phyloP scores from a whole-genome alignment of 208 protist genomes.

The Leishmania guyanensis region DNA sequence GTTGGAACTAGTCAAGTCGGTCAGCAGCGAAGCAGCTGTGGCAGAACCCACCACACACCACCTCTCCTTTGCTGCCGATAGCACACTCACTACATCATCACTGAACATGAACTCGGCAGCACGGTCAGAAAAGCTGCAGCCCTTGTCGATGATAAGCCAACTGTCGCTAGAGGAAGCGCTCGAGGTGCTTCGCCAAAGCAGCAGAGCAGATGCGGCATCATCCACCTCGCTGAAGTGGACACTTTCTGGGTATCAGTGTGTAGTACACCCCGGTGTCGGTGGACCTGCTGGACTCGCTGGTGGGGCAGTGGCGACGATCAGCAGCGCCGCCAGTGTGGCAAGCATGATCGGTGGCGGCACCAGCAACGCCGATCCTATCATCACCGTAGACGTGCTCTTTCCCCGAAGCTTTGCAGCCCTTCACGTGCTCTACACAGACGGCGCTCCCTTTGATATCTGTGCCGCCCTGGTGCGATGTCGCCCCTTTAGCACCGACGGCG shows the following conservation, averaged over 20 bases:
- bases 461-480: slow-evolving; percentile 58
- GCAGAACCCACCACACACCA: background rate
- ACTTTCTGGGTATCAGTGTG: slow-evolving; percentile 21
- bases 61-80: slow-evolving; percentile 1
- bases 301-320: background rate
- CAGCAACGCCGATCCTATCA: slow-evolving; percentile 1
- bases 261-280: slow-evolving; percentile 2
- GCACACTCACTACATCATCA: background rate
- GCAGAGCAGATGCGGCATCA: background rate
- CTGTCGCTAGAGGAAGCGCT: slow-evolving; percentile 23
- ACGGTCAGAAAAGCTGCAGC: background rate
- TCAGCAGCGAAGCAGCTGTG: background rate
- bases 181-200: slow-evolving; percentile 17
- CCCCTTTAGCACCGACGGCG: slow-evolving; percentile 56
- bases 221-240: slow-evolving; percentile 22
- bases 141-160: background rate
- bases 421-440: slow-evolving; percentile 51
- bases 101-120: background rate
- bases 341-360: slow-evolving; percentile 1
- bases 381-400: slow-evolving; percentile 71
- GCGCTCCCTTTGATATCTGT: slow-evolving; percentile 36
- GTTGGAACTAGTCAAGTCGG: background rate
- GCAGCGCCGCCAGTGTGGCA: background rate
- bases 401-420: slow-evolving; percentile 58
- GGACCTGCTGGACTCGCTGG: slow-evolving; percentile 6